These are phyloP conservation scores for Saccharomyces hybrid DNA, from an alignment of 1,139 yeast genomes.

Conservation along the genomic window DNA sequence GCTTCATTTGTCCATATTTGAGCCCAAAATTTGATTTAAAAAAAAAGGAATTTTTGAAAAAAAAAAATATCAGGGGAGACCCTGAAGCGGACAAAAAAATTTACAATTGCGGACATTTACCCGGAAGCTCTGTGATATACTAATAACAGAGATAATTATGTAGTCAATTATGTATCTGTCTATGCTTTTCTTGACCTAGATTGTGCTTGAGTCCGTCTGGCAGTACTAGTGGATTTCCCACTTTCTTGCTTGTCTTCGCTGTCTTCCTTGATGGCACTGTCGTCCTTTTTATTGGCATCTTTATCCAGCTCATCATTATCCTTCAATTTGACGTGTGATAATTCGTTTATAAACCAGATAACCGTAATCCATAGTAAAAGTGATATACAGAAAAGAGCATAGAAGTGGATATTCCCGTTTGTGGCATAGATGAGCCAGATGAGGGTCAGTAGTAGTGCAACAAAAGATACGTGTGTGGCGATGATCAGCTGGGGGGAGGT, in stretches of 20 bases:
- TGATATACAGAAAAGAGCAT: constrained; percentile 65
- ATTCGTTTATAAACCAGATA: constrained; percentile 79
- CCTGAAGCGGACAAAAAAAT: neutral
- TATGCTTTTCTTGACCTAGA: constrained; percentile 14
- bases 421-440: constrained; percentile 53
- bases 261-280: neutral
- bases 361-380: constrained; percentile 66
- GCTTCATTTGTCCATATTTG: neutral
- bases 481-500: constrained; percentile 75
- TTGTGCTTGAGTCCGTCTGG: constrained; percentile 6
- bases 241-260: constrained; percentile 6
- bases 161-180: neutral
- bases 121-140: neutral
- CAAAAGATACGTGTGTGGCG: constrained; percentile 72
- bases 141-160: neutral
- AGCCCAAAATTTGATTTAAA: neutral
- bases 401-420: constrained; percentile 60
- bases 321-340: constrained; percentile 43
- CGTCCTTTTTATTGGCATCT: constrained; percentile 6
- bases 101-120: neutral
- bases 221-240: constrained; percentile 5
- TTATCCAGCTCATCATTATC: constrained; percentile 37
- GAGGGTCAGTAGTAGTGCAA: constrained; percentile 46
- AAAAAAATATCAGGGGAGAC: neutral
- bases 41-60: neutral